Percentiles rank a stretch among this genome's conserved stretches.
Evolutionary conservation across 441 rosid genomes (phyloP).

Genomic region (Erysimum pusillum): DNA sequence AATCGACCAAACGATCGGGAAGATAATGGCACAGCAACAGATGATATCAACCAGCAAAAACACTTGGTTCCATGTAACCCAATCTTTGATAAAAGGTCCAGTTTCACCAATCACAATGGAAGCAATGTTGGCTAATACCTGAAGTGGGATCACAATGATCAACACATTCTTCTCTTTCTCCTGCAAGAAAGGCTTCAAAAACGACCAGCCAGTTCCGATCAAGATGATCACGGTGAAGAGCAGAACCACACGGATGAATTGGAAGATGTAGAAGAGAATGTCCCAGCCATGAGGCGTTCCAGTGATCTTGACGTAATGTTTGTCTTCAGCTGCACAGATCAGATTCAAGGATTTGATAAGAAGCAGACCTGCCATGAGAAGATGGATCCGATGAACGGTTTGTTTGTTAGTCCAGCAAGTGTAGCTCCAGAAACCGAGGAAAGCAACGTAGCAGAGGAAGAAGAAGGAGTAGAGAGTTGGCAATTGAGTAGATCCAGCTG

Average conservation of each 20-base stretch:
- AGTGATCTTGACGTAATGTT: constrained; percentile 81
- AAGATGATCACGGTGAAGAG: constrained; percentile 87
- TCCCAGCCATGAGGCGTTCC: constrained; percentile 99
- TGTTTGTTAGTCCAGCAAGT: constrained; percentile 55
- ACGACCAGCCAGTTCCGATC: constrained; percentile 97
- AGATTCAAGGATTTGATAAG: constrained; percentile 85
- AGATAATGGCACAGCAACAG: constrained; percentile 92
- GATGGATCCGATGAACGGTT: constrained; percentile 82
- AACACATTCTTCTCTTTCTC: constrained; percentile 92
- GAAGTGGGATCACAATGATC: constrained; percentile 92
- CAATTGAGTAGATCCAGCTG: constrained; percentile 90
- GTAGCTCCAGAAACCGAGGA: constrained; percentile 75
- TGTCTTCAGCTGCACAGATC: constrained; percentile 92
- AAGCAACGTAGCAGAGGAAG: constrained; percentile 63
- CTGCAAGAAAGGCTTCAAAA: constrained; percentile 88
- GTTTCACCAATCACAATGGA: constrained; percentile 93
- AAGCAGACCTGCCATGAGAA: constrained; percentile 79
- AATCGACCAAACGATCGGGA: constrained; percentile 97
- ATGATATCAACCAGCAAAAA: constrained; percentile 86
- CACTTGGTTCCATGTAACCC: constrained; percentile 96
- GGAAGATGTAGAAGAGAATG: constrained; percentile 87
- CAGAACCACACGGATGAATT: constrained; percentile 76
- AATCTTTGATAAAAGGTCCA: constrained; percentile 89
- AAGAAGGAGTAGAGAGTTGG: constrained; percentile 72
- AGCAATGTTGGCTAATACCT: constrained; percentile 90